Conservation (phyloP, 805 yeast species). For the Cyberlindnera maritima region DNA sequence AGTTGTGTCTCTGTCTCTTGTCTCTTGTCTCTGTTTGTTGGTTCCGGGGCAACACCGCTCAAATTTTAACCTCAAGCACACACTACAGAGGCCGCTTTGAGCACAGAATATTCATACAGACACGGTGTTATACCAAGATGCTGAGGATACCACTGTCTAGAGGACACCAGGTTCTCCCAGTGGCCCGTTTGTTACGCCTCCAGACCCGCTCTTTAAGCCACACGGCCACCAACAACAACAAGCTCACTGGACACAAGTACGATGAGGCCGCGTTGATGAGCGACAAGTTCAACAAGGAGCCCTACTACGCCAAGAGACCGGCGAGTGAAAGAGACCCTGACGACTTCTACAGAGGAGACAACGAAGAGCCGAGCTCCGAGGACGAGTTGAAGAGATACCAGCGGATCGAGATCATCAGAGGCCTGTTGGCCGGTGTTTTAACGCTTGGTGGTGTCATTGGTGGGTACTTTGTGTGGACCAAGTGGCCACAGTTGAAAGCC, state of each 20-base stretch:
- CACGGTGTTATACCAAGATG: no score
- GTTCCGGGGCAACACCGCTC: no score
- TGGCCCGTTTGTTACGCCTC: neutral
- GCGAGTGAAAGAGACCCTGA: neutral
- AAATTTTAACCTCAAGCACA: no score
- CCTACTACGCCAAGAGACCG: slow-evolving; percentile 30
- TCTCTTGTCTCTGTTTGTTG: no score
- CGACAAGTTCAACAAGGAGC: slow-evolving; percentile 23
- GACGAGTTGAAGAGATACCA: slow-evolving; percentile 20
- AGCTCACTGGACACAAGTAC: slow-evolving; percentile 12
- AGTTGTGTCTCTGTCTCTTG: no score
- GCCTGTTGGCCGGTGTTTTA: slow-evolving; percentile 16
- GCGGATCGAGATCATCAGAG: slow-evolving; percentile 20
- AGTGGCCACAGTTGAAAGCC: slow-evolving; percentile 30
- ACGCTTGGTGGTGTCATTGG: slow-evolving; percentile 20
- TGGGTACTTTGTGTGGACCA: slow-evolving; percentile 9
- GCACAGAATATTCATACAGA: no score
- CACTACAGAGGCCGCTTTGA: no score
- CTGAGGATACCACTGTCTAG: neutral
- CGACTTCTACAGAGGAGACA: slow-evolving; percentile 9
- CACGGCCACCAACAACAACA: neutral
- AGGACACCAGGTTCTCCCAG: neutral
- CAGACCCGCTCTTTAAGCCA: neutral
- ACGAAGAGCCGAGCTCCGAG: slow-evolving; percentile 15
- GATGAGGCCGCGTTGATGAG: slow-evolving; percentile 35